Percentiles rank a stretch among this genome's conserved stretches.
Evolutionary conservation across 306 rosid genomes (phyloP).

Genomic region (Hippophae rhamnoides): DNA sequence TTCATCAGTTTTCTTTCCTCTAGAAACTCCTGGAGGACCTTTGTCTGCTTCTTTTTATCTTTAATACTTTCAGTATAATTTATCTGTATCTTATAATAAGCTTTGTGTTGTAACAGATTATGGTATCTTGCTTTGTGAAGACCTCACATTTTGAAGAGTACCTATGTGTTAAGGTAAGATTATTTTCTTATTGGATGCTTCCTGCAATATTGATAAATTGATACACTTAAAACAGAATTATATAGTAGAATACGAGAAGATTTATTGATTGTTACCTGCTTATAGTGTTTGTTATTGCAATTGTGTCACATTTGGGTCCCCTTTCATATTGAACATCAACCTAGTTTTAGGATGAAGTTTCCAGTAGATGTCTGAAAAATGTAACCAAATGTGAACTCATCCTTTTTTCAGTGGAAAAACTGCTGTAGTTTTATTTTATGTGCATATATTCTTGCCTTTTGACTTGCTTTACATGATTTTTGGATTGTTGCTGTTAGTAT

Average conservation of each 20-base stretch:
- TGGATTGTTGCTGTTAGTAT: slow-evolving; percentile 2
- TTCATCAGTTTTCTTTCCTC: too few relatives aligned
- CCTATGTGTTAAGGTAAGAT: slow-evolving; percentile 80
- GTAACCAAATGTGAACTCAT: neutral
- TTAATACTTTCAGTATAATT: slow-evolving; percentile 6
- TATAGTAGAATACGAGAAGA: neutral
- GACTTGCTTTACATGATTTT: neutral
- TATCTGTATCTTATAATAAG: neutral
- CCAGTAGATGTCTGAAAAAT: too few relatives aligned
- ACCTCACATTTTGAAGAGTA: slow-evolving; percentile 92
- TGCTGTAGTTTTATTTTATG: neutral
- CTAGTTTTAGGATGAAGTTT: too few relatives aligned
- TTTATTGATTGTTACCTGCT: too few relatives aligned
- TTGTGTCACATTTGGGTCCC: too few relatives aligned
- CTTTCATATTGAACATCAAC: too few relatives aligned
- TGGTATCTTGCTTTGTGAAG: slow-evolving; percentile 95
- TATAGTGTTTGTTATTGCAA: too few relatives aligned
- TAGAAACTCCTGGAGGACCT: neutral
- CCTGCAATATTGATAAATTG: neutral
- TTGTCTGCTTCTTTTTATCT: neutral
- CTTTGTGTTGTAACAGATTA: slow-evolving; percentile 47
- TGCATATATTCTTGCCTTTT: neutral
- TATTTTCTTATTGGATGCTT: neutral
- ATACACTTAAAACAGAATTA: neutral
- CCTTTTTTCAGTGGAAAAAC: neutral